Evolutionary conservation across 2,329 filamentous ascomycete species (phyloP).

Genomic region (Magnaporthiopsis incrustans): DNA sequence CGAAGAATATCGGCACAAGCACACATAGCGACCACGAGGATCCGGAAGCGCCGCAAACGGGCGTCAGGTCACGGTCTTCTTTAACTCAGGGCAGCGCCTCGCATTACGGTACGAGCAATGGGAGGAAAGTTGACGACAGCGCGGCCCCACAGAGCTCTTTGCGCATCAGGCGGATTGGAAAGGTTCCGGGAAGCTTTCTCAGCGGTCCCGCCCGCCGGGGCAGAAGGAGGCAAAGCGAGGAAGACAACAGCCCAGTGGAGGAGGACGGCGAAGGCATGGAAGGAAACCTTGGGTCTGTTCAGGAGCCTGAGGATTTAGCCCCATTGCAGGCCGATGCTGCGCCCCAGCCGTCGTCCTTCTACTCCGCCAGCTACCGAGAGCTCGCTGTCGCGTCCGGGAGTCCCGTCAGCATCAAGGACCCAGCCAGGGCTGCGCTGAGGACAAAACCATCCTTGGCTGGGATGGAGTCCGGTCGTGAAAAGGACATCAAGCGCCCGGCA

Average conservation of each 20-base stretch:
- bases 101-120: conserved; percentile 40
- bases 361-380: conserved; percentile 34
- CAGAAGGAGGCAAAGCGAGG: conserved; percentile 57
- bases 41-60: conserved; percentile 41
- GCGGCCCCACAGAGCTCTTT: conserved; percentile 62
- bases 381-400: conserved; percentile 47
- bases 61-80: conserved; percentile 28
- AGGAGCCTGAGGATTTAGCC: conserved; percentile 29
- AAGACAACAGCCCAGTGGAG: conserved; percentile 30
- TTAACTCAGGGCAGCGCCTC: conserved; percentile 40
- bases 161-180: conserved; percentile 68
- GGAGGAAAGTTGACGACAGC: conserved; percentile 42
- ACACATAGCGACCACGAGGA: conserved; percentile 38
- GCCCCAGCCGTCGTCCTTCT: conserved; percentile 33
- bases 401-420: conserved; percentile 42
- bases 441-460: conserved; percentile 23
- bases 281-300: not conserved
- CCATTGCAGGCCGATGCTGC: conserved; percentile 32
- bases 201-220: conserved; percentile 74
- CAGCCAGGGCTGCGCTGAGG: conserved; percentile 30
- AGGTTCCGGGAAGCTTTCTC: conserved; percentile 67
- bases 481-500: conserved; percentile 26
- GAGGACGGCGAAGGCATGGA: conserved; percentile 16
- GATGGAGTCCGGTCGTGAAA: conserved; percentile 24
- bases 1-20: conserved; percentile 23